Base-by-base conservation (phyloP, 331 rosid species). In the Ulmus americana region DNA sequence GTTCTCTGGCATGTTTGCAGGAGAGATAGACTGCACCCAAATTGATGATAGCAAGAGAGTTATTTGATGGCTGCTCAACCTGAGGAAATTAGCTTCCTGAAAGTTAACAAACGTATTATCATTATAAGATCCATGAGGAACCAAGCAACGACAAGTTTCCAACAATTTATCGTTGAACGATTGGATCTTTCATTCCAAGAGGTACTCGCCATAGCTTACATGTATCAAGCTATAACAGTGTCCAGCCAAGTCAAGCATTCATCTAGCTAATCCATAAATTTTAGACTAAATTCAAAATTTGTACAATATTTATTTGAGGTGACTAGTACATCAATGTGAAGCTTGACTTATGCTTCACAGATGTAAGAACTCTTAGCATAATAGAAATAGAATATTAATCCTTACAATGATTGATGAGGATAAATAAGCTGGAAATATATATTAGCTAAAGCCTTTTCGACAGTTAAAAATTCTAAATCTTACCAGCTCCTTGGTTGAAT, bases 21-120 rank as follows among this genome's bases (percentile, higher is more conserved):
- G 86, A 70, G 90, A 87, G 47, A 76, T 40, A 73, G 95, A 82
- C 65, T 90, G 97, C 47, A 70, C 86, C 86, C 85, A 90, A 81
- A 90, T 85, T 64, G 99, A 90, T 46, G 90, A 90, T 55, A 90
- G 80, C 79, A 94, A 65, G 67, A 76, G 85, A 66, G 73, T 76
- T 72, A 94, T 85, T 69, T 94, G 99, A 77, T 74, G 91, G 70
- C 78, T 82, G 69, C 88, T 87, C 70, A 94, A 76, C 76, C 81
- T 86, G 55, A 94, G 83, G 74, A 79, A 50, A 69, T 55, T 38
- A 65, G 71, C 62, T 68, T 81, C 86, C 99, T 94, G 81, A 69
- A 62, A 68, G 68, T 67, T 58, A 64, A 83, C 49, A 47, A 44
- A 66, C 67, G 64, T 28, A 46, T 14, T 6, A 22, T 42, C 45